These are phyloP conservation scores for Acer saccharum DNA, from an alignment of 345 rosid species.

Conservation along the genomic window DNA sequence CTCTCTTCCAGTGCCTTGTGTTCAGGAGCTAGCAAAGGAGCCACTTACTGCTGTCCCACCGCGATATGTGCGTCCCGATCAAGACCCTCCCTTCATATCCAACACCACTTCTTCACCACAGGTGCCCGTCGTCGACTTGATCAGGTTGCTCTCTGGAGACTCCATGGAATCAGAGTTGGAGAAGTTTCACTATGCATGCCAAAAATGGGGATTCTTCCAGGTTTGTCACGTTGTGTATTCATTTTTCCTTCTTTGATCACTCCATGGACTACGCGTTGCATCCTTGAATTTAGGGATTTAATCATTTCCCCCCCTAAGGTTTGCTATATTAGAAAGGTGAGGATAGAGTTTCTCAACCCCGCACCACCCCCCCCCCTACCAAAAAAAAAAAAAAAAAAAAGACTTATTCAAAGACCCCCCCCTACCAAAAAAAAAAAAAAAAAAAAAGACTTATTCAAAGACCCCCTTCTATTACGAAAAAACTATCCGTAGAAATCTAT, in stretches of 20 bases:
- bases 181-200: constrained; percentile 26
- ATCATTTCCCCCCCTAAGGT: no score
- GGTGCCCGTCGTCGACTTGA: constrained; percentile 23
- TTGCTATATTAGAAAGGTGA: no score
- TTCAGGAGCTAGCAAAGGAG: constrained; percentile 18
- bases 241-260: neutral
- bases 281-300: no score
- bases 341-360: no score
- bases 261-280: no score
- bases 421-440: no score
- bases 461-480: no score
- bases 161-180: constrained; percentile 17
- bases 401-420: no score
- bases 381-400: no score
- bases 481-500: no score
- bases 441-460: no score
- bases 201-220: constrained; percentile 35
- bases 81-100: neutral
- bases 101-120: constrained; percentile 1
- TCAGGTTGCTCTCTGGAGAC: constrained; percentile 11
- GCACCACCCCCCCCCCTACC: no score
- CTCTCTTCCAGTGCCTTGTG: constrained; percentile 12
- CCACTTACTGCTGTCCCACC: neutral
- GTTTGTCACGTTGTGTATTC: neutral
- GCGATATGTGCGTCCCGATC: constrained; percentile 3